Base-by-base conservation (phyloP, 2,329 filamentous ascomycete species). In the Ophioceras dolichostomum region DNA sequence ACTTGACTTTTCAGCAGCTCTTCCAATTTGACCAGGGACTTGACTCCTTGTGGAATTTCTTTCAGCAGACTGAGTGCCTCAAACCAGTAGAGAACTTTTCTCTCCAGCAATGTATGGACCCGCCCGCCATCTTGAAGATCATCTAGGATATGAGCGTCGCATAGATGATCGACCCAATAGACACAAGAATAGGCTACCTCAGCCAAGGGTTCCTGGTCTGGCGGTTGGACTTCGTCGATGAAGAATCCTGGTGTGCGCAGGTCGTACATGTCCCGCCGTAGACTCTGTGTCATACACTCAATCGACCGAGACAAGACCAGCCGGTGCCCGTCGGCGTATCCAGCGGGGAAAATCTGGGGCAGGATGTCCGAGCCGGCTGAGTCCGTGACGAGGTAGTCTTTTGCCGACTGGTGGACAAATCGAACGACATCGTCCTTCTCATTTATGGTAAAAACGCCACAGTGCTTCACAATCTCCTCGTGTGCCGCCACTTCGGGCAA, bases 321-420 rank as follows among this genome's bases (percentile, higher is more conserved):
- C 12, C 47, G 29, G 38, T 66, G 58, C 13, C 46, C 39, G 3
- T 45, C 27, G 16, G 38, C 28, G 4, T 35, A 22, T 2, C 56
- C 52, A 19, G n/a, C 33, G 4, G 54, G 50, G 29, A 61, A 57
- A 5, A 62, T 45, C 10, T 41, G 22, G 12, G 22, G 22, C 29
- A n/a, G 36, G n/a, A 5, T 48, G 38, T 19, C 46, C 22, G 5
- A 39, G 21, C 2, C n/a, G n/a, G n/a, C n/a, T n/a, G n/a, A n/a
- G n/a, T n/a, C n/a, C n/a, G n/a, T n/a, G n/a, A n/a, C n/a, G n/a
- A 68, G 39, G 42, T 51, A 62, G 14, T 67, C 62, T 41, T 64
- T 62, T 0, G 60, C 64, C 4, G 61, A 65, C 39, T 62, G 55
- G 40, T 67, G 60, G 1, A 66, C 51, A 41, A 63, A 55, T 31